Percentiles rank a stretch among this genome's conserved stretches.
Evolutionary conservation across 352 stramenopile genomes (phyloP).

Genomic region (Globisporangium spiculum): DNA sequence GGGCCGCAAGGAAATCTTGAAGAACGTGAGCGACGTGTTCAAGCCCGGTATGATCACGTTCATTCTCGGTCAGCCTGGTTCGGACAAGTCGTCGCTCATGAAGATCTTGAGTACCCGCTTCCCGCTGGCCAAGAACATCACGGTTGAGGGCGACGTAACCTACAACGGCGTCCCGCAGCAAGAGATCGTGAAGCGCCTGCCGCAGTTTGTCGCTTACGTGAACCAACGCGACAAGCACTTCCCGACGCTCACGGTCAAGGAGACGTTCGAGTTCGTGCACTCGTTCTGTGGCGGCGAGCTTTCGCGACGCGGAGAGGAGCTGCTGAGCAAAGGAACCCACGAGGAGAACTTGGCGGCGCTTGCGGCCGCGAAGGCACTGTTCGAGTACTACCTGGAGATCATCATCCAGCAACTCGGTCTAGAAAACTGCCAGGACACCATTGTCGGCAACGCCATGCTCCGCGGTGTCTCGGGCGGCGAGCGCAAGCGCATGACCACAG

Average conservation of each 20-base stretch:
- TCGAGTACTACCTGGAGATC: conserved; percentile 27
- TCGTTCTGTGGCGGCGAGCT: conserved; percentile 26
- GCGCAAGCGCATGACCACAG: conserved; percentile 64
- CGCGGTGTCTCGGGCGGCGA: conserved; percentile 66
- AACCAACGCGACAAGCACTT: conserved; percentile 48
- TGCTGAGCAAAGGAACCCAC: no score
- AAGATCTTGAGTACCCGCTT: conserved; percentile 21
- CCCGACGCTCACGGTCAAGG: conserved; percentile 43
- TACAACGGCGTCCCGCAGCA: conserved; percentile 17
- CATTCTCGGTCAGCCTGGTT: background rate
- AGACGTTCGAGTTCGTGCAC: conserved; percentile 53
- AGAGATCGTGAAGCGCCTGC: conserved; percentile 14
- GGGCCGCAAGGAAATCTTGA: background rate
- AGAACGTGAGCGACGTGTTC: background rate
- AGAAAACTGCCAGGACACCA: conserved; percentile 30
- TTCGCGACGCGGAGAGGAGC: no score
- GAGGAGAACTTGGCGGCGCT: no score
- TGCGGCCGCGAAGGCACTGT: background rate
- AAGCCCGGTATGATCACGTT: background rate
- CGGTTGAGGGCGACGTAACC: conserved; percentile 10
- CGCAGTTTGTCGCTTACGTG: conserved; percentile 46
- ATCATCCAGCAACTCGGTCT: conserved; percentile 30
- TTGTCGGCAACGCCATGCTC: conserved; percentile 50
- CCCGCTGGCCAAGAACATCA: conserved; percentile 3
- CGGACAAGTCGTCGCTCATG: conserved; percentile 19